These are phyloP conservation scores for Arachis stenosperma DNA, from an alignment of 306 rosid genomes.

Conservation along the genomic window DNA sequence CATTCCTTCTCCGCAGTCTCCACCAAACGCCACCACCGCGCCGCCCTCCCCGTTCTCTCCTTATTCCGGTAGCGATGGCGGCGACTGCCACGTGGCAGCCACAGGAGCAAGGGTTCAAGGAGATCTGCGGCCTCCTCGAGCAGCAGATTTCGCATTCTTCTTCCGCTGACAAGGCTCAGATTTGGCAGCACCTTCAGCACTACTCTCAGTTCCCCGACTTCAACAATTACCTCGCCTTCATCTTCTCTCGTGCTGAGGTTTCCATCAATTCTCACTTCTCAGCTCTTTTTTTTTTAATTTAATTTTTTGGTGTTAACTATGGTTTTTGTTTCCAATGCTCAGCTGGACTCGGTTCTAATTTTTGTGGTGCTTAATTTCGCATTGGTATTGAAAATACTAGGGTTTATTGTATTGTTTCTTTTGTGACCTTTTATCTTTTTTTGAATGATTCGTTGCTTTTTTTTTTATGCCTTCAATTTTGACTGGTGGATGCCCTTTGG, in stretches of 20 bases:
- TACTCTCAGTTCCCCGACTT: conserved; percentile 93
- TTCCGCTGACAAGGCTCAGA: conserved; percentile 94
- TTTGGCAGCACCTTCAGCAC: conserved; percentile 94
- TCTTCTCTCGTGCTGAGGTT: conserved; percentile 92
- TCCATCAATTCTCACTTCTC: neutral
- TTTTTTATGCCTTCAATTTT: neutral
- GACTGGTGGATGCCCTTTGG: neutral
- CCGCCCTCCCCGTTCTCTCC: neutral
- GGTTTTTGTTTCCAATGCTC: neutral
- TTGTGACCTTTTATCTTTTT: neutral
- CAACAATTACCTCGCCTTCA: conserved; percentile 91
- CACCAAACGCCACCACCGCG: neutral
- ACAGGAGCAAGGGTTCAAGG: conserved; percentile 83
- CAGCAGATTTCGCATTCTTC: conserved; percentile 92
- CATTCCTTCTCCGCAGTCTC: neutral
- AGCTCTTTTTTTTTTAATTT: neutral
- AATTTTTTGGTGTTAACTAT: neutral
- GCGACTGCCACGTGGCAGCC: conserved; percentile 88
- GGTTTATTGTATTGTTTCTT: neutral
- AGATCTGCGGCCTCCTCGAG: conserved; percentile 92
- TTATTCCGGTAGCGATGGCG: conserved; percentile 55
- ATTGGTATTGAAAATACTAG: neutral
- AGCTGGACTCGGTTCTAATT: neutral
- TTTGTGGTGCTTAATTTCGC: neutral
- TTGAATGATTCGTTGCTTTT: neutral